Evolutionary conservation across 202 grass and related monocot genomes (phyloP).

Genomic region (Setaria italica): DNA sequence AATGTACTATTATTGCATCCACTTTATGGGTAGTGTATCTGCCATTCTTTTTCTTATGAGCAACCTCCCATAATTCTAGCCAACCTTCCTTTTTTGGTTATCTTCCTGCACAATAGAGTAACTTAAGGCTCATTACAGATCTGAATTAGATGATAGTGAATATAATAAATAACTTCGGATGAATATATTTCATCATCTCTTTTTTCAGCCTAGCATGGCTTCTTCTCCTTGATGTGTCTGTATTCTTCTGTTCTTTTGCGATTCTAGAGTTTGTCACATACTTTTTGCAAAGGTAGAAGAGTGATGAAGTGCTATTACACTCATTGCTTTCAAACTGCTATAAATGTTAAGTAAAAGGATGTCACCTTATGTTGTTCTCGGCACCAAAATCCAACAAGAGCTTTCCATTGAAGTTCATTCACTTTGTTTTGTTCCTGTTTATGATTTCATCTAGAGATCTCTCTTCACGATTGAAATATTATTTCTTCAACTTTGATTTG

Average conservation of each 20-base stretch:
- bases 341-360: neutral
- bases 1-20: neutral
- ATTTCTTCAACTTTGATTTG: no score
- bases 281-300: neutral
- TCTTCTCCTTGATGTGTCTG: neutral
- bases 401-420: no score
- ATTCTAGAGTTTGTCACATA: neutral
- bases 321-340: neutral
- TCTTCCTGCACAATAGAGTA: neutral
- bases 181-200: neutral
- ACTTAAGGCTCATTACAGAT: neutral
- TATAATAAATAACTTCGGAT: neutral
- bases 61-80: constrained; percentile 6
- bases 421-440: no score
- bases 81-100: neutral
- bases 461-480: no score
- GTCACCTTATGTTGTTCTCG: neutral
- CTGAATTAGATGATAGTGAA: neutral
- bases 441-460: no score
- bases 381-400: neutral
- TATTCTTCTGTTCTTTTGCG: neutral
- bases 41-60: constrained; percentile 19
- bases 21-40: neutral
- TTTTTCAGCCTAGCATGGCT: neutral
- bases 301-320: no score